Evolutionary conservation across 2,329 filamentous ascomycete species (phyloP), one percentile per base, ranked within the genome.

Genomic region (Ceratocystis eucalypticola): DNA sequence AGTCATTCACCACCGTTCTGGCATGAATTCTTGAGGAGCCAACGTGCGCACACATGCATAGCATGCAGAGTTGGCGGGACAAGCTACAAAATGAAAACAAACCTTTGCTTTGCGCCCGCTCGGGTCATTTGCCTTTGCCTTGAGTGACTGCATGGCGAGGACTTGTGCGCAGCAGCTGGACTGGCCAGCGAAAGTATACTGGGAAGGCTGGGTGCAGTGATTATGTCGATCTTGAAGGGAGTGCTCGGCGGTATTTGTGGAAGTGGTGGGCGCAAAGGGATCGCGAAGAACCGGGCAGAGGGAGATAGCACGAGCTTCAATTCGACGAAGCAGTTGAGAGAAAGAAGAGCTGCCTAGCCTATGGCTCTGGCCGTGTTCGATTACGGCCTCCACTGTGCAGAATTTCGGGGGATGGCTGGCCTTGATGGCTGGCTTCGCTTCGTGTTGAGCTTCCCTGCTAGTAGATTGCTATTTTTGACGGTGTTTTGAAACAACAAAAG

Each of bases 41-140:
- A 22, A 25, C 48, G 2, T 12, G 8, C 5, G 17, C 17, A 28
- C 22, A 41, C 37, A 41, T 41, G 10, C 37, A 41, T 15, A 15
- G 37, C 37, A 41, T 15, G 37, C 37, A 41, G 22, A 33, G 37
- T 41, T 25, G 10, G 44, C n/a, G 3, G 61, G 61, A 30, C 55
- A 66, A 70, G 67, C 71, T 78, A 64, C 50, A 55, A 45, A 8
- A 53, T 8, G 17, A 45, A 12, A 53, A 69, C 69, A 37, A 45
- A 70, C 83, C 81, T 86, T 86, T 72, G 82, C 81, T 79, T 84
- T 85, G 73, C 83, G 81, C 76, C 80, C 82, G 74, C 80, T 80
- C 74, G 77, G 76, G 73, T 85, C 83, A 74, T 65, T 66, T 41
- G 80, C 78, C 75, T 81, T 83, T 71, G 77, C 80, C 76, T 79